These are phyloP conservation scores for Colletotrichum tropicale DNA, from an alignment of 2,329 filamentous ascomycete species.

Conservation along the genomic window DNA sequence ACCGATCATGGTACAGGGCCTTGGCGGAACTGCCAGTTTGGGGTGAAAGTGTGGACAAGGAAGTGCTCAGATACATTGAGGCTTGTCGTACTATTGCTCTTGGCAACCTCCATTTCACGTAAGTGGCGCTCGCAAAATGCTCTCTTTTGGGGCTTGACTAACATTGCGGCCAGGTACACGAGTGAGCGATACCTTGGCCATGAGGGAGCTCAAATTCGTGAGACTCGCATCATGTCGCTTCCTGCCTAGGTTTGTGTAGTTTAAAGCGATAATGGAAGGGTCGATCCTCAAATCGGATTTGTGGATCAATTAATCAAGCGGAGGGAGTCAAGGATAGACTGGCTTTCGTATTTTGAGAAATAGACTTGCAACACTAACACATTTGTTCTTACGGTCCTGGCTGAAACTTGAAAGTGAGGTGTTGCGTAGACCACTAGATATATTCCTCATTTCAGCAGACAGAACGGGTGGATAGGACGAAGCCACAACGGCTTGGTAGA, in stretches of 20 bases:
- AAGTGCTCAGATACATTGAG: not conserved
- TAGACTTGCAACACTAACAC: not conserved
- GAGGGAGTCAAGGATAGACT: not conserved
- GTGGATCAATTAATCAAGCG: fast-evolving
- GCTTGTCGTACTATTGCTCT: not conserved
- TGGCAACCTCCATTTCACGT: not conserved
- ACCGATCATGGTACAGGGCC: not conserved
- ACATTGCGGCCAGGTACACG: not conserved
- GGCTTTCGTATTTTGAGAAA: not conserved
- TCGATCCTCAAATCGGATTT: not conserved
- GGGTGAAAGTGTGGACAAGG: not conserved
- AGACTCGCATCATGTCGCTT: not conserved
- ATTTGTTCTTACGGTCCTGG: fast-evolving
- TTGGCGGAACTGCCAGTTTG: not conserved
- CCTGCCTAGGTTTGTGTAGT: not conserved
- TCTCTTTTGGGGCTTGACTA: not conserved
- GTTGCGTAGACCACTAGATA: not conserved
- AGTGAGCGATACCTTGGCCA: not conserved
- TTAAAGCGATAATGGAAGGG: fast-evolving
- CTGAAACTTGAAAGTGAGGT: not conserved
- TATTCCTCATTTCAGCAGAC: not conserved
- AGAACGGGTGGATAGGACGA: not conserved
- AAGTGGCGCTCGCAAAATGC: fast-evolving
- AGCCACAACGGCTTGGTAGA: not conserved
- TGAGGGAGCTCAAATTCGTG: not conserved